Evolutionary conservation across 192 early-diverging fungal species (phyloP).

Genomic region (Mortierella hygrophila): DNA sequence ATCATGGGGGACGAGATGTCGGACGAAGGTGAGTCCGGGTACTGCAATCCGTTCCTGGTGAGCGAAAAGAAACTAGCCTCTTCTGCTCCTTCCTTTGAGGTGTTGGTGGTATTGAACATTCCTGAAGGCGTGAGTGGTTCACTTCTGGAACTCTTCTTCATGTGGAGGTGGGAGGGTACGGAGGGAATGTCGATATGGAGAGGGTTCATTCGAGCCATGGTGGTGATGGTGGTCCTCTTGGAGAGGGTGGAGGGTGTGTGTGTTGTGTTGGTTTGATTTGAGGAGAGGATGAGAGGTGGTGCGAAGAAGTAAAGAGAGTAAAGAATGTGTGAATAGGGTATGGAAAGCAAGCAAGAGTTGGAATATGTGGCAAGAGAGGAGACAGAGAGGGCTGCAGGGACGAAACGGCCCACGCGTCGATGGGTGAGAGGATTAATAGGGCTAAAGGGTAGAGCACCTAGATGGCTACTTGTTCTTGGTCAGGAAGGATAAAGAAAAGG

Average conservation of each 20-base stretch:
- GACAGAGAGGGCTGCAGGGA: neutral
- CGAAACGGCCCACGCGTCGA: neutral
- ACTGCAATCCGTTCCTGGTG: slow-evolving; percentile 21
- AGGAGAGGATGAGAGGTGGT: neutral
- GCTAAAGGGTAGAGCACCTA: neutral
- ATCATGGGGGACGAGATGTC: slow-evolving; percentile 14
- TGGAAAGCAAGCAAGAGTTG: neutral
- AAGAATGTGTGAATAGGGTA: neutral
- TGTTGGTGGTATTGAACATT: neutral
- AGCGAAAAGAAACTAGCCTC: slow-evolving; percentile 21
- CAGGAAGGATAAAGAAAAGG: neutral
- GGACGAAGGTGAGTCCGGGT: slow-evolving; percentile 21
- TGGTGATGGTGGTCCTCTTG: neutral
- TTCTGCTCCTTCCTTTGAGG: neutral
- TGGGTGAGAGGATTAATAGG: neutral
- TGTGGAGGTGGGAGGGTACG: neutral
- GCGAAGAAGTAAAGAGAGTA: neutral
- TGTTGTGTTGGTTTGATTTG: neutral
- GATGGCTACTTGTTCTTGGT: neutral
- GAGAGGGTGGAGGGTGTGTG: neutral
- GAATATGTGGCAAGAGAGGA: neutral
- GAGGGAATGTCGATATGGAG: slow-evolving; percentile 11
- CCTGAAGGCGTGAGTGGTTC: neutral
- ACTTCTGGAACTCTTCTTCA: neutral
- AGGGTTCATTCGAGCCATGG: slow-evolving; percentile 6